Evolutionary conservation across 2,329 filamentous ascomycete genomes (phyloP), one percentile per base, ranked within the genome.

Genomic region (Scortechinia acanthostroma): DNA sequence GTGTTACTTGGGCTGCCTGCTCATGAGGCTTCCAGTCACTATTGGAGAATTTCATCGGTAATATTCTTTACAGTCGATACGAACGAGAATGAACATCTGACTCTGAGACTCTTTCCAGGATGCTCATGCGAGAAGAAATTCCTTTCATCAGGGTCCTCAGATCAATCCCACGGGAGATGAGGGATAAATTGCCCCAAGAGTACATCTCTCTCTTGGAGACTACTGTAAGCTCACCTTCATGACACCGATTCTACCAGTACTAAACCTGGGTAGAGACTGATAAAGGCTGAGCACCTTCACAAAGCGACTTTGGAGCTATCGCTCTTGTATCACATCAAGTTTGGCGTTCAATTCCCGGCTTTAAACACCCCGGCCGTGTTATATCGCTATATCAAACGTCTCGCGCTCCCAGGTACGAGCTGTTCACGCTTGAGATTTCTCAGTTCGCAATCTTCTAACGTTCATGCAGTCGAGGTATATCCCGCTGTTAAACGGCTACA

Each of bases 381-480:
- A 13, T 40, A 10, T 40, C 35, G 35, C 6, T 17, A 10, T 19
- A 40, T 40, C 20, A 40, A 40, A 40, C 14, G 35, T 15, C 35
- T 40, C 17, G 17, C 35, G 6, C 10, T 40, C 6, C 35, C 35
- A 40, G 20, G 35, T 40, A 40, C 20, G 35, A 15, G 10, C 10
- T 40, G 6, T 6, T 40, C 20, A 40, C 35, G 14, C 17, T 40
- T 17, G 20, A 40, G 13, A 13, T 19, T 19, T 40, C 25, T n/a
- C n/a, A n/a, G n/a, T n/a, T n/a, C n/a, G n/a, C n/a, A n/a, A 30
- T 30, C 35, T 13, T 13, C 35, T 40, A 40, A 40, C 17, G 10
- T 17, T 10, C 6, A 10, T 56, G 15, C 54, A 86, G 70, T 87
- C 25, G 85, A 91, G 51, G 64, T 80, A 6, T 88, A 77, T 54